Percentiles rank a stretch among this genome's conserved stretches.
Conservation (phyloP, 108 stramenopile genomes). For the Skeletonema menzelii region DNA sequence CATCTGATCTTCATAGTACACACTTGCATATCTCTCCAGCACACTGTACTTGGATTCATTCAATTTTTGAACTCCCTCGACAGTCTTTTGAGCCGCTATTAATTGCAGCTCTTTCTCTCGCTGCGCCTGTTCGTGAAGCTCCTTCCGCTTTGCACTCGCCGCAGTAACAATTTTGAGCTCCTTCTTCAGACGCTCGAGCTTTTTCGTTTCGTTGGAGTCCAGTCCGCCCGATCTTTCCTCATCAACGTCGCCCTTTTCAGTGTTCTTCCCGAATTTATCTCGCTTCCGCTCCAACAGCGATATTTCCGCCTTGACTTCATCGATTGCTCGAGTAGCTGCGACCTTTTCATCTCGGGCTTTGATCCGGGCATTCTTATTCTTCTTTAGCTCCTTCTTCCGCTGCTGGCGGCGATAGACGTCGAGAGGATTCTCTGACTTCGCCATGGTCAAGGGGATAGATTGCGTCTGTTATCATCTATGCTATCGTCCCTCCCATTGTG, state of each 20-base stretch:
- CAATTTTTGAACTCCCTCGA: slow-evolving; percentile 51
- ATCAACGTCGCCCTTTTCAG: slow-evolving; percentile 9
- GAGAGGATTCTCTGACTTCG: slow-evolving; percentile 45
- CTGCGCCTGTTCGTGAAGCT: slow-evolving; percentile 38
- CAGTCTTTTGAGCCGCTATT: slow-evolving; percentile 23
- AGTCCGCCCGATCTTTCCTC: slow-evolving; percentile 20
- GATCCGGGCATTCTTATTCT: slow-evolving; percentile 73
- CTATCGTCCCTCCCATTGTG: too few species aligned
- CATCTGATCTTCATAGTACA: slow-evolving; percentile 72
- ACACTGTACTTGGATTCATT: slow-evolving; percentile 55
- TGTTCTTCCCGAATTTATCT: slow-evolving; percentile 20
- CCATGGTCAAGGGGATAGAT: slow-evolving; percentile 20
- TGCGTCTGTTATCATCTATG: too few species aligned
- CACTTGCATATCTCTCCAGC: slow-evolving; percentile 41
- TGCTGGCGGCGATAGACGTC: slow-evolving; percentile 49
- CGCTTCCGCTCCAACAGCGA: slow-evolving; percentile 26
- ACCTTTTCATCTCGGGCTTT: slow-evolving; percentile 75
- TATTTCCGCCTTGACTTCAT: slow-evolving; percentile 42
- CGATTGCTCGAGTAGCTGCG: slow-evolving; percentile 58
- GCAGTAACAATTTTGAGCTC: slow-evolving; percentile 69
- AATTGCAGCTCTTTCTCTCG: slow-evolving; percentile 21
- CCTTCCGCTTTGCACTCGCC: slow-evolving; percentile 22
- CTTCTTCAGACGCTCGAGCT: slow-evolving; percentile 69
- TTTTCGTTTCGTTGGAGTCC: slow-evolving; percentile 44
- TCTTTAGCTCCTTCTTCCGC: slow-evolving; percentile 68